Evolutionary conservation across 768 basidiomycete genomes (phyloP).

Genomic region (Phanerodontia chrysosporium): DNA sequence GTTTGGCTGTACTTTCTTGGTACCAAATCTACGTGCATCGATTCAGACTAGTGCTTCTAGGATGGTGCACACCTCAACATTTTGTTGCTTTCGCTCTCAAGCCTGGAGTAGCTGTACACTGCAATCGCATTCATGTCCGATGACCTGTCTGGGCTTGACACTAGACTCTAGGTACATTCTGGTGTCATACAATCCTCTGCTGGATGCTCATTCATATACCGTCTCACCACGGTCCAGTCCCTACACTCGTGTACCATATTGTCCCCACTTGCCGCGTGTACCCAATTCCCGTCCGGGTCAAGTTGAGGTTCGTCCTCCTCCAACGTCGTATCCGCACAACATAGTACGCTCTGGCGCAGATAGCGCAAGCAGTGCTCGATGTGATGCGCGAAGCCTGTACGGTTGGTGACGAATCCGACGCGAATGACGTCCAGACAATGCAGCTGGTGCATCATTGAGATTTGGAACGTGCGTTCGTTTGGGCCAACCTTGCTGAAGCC

Average conservation of each 20-base stretch:
- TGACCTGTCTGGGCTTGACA: too few relatives aligned
- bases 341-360: conserved; percentile 23
- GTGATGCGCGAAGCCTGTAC: conserved; percentile 14
- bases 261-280: conserved; percentile 12
- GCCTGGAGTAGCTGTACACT: too few relatives aligned
- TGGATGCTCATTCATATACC: conserved; percentile 14
- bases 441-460: conserved; percentile 25
- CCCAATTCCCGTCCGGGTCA: not conserved
- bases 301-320: conserved; percentile 15
- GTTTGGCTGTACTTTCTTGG: not conserved
- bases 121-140: too few relatives aligned
- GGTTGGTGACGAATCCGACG: conserved; percentile 15
- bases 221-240: conserved; percentile 18
- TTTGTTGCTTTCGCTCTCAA: too few relatives aligned
- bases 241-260: conserved; percentile 15
- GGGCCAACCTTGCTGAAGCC: conserved; percentile 12
- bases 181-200: not conserved
- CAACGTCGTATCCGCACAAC: conserved; percentile 25
- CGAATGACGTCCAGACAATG: conserved; percentile 27
- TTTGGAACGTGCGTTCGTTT: conserved; percentile 15
- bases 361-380: conserved; percentile 26
- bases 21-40: too few relatives aligned
- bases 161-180: not conserved
- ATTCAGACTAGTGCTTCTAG: too few relatives aligned
- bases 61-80: too few relatives aligned